phyloP scores from a whole-genome alignment of 768 basidiomycete genomes.

The Pleurotus cornucopiae region DNA sequence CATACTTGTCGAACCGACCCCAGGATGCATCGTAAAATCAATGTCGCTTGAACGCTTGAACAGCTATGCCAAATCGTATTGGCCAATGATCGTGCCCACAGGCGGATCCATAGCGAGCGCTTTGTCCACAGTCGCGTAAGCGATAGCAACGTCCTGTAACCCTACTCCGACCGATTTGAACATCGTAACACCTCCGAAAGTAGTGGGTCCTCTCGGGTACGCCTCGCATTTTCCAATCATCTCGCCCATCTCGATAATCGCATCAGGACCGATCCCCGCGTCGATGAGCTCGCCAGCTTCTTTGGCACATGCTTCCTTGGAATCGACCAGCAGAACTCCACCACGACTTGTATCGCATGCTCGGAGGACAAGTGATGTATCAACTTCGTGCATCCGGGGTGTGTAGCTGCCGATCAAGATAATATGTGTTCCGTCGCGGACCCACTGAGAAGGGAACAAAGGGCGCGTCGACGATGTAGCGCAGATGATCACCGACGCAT shows the following conservation, averaged over 20 bases:
- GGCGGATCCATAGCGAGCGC: conserved; percentile 45
- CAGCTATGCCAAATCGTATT: conserved; percentile 32
- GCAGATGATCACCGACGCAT: conserved; percentile 62
- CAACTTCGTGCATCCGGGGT: conserved; percentile 77
- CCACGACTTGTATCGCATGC: conserved; percentile 24
- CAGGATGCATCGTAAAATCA: too few relatives aligned
- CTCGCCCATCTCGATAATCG: conserved; percentile 70
- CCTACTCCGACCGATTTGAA: conserved; percentile 90
- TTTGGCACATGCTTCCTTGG: conserved; percentile 56
- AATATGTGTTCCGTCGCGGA: conserved; percentile 60
- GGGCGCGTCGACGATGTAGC: conserved; percentile 71
- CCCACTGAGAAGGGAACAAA: conserved; percentile 66
- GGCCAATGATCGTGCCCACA: conserved; percentile 43
- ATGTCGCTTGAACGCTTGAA: too few relatives aligned
- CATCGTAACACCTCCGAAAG: conserved; percentile 55
- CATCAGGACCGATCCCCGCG: conserved; percentile 31
- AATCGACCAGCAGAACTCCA: conserved; percentile 65
- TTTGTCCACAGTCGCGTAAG: conserved; percentile 57
- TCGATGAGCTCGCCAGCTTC: conserved; percentile 85
- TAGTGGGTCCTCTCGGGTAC: neutral
- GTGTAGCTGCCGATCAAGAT: conserved; percentile 82
- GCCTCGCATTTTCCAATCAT: conserved; percentile 21
- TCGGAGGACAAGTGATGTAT: conserved; percentile 49
- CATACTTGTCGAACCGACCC: too few relatives aligned
- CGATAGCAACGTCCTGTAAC: conserved; percentile 84